These are phyloP conservation scores for Cocos nucifera DNA, from an alignment of 176 grass and related monocot species.

Conservation along the genomic window DNA sequence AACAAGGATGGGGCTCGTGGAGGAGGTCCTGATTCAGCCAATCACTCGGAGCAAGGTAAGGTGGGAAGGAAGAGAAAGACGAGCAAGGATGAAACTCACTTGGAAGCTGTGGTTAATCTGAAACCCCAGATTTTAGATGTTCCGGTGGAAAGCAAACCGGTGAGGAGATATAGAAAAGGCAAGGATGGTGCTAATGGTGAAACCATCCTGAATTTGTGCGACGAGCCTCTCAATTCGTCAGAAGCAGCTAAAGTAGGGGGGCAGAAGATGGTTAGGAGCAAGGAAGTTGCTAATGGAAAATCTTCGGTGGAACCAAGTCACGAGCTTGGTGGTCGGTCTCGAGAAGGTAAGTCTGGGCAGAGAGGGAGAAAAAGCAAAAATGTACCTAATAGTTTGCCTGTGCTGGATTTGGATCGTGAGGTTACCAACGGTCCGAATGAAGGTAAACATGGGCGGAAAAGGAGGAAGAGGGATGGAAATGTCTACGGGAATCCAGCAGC, in stretches of 20 bases:
- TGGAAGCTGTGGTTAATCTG: neutral
- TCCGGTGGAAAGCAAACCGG: conserved; percentile 1
- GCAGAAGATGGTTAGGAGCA: conserved; percentile 1
- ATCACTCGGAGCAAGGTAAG: neutral
- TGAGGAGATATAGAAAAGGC: neutral
- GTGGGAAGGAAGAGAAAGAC: neutral
- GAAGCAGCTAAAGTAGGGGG: neutral
- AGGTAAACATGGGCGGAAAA: neutral
- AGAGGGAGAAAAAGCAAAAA: neutral
- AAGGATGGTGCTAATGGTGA: conserved; percentile 2
- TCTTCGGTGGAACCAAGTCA: neutral
- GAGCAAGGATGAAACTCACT: neutral
- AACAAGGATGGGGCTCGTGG: neutral
- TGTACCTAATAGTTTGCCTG: neutral
- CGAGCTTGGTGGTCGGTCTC: neutral
- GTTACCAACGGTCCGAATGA: conserved; percentile 3
- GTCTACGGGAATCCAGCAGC: conserved; percentile 44
- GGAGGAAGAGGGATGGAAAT: conserved; percentile 15
- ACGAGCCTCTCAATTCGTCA: neutral
- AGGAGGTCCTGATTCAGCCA: conserved; percentile 1
- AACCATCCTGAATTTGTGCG: neutral
- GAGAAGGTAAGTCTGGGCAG: neutral
- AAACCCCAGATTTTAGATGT: conserved; percentile 1
- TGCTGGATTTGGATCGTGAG: neutral
- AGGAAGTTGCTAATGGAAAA: neutral